A percentile compares a stretch with the other conserved stretches of the same genome.
Conservation (phyloP, 2,329 filamentous ascomycete species). For the Raffaelea arxii region DNA sequence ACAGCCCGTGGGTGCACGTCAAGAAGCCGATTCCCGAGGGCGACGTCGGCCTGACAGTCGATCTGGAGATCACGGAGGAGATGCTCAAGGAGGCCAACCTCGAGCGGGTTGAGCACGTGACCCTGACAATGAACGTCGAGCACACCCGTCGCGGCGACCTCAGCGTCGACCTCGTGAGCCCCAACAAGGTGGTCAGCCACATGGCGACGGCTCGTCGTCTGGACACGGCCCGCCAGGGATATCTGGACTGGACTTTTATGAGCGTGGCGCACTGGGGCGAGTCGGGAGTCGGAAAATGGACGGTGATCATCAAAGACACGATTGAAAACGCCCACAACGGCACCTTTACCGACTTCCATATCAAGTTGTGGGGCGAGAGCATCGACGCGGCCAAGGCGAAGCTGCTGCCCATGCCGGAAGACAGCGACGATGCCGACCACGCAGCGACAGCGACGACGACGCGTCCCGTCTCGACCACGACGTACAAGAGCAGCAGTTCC, state of each 20-base stretch:
- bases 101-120: conserved; percentile 84
- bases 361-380: conserved; percentile 88
- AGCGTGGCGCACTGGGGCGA: conserved; percentile 96
- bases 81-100: conserved; percentile 78
- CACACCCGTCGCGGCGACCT: conserved; percentile 83
- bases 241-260: conserved; percentile 98
- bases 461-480: conserved; percentile 53
- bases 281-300: conserved; percentile 80
- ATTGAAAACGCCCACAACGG: conserved; percentile 66
- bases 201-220: conserved; percentile 64
- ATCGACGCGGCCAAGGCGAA: conserved; percentile 66
- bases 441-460: conserved; percentile 55
- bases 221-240: conserved; percentile 61
- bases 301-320: conserved; percentile 78
- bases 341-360: conserved; percentile 79
- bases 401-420: conserved; percentile 70
- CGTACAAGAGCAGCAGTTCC: conserved; percentile 18
- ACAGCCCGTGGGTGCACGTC: conserved; percentile 88
- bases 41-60: conserved; percentile 64
- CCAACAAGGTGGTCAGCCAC: conserved; percentile 70
- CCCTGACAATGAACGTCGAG: conserved; percentile 91
- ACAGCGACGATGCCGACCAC: conserved; percentile 76
- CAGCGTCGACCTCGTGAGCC: conserved; percentile 84
- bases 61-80: conserved; percentile 72
- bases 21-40: conserved; percentile 80